Evolutionary conservation across 768 basidiomycete genomes (phyloP).

Genomic region (Boletus sensibilis): DNA sequence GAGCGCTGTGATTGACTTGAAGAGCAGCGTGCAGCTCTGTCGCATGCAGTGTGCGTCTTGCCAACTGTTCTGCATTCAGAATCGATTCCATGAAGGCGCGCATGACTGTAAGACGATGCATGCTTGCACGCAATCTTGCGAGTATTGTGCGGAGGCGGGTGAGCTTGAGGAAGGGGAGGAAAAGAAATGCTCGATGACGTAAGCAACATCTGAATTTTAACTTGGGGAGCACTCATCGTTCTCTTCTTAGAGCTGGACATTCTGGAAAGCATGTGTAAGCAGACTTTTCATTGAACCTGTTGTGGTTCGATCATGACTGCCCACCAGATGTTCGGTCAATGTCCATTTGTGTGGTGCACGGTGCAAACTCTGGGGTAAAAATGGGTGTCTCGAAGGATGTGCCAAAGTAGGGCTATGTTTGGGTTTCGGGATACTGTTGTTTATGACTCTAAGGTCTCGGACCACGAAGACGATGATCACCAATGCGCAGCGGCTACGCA

Average conservation of each 20-base stretch:
- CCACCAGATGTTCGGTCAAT: slow-evolving; percentile 48
- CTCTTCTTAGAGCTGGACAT: slow-evolving; percentile 50
- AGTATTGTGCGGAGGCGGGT: slow-evolving; percentile 36
- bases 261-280: slow-evolving; percentile 53
- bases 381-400: slow-evolving; percentile 53
- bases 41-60: slow-evolving; percentile 47
- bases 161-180: slow-evolving; percentile 29
- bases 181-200: slow-evolving; percentile 47
- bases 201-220: slow-evolving; percentile 20
- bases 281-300: slow-evolving; percentile 2
- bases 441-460: slow-evolving; percentile 38
- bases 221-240: neutral
- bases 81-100: slow-evolving; percentile 42
- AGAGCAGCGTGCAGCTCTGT: slow-evolving; percentile 51
- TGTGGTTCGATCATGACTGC: neutral
- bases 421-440: neutral
- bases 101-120: slow-evolving; percentile 56
- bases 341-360: slow-evolving; percentile 54
- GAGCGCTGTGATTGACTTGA: slow-evolving; percentile 44
- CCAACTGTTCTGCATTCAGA: slow-evolving; percentile 48
- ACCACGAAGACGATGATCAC: slow-evolving; percentile 50
- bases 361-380: slow-evolving; percentile 45
- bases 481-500: slow-evolving; percentile 51
- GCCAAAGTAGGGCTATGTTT: slow-evolving; percentile 40
- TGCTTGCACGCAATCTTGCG: slow-evolving; percentile 43